Conservation (phyloP, 2,329 filamentous ascomycete genomes). For the Stylonectria norvegica region DNA sequence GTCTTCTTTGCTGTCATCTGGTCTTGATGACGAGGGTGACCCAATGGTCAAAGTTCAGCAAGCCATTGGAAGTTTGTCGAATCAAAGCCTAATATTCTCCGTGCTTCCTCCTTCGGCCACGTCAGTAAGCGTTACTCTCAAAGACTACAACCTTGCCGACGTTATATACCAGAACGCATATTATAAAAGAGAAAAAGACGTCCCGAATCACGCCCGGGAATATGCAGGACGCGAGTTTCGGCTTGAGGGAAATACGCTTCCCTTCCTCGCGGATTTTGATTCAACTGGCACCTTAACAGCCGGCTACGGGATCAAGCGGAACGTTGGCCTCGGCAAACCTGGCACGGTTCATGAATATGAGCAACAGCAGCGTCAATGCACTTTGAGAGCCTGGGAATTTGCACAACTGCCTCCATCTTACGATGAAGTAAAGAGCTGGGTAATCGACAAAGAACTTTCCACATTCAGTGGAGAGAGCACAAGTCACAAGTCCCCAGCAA, state of each 20-base stretch:
- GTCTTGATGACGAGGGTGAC: slow-evolving; percentile 4
- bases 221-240: slow-evolving; percentile 87
- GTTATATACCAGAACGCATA: slow-evolving; percentile 81
- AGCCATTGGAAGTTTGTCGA: slow-evolving; percentile 11
- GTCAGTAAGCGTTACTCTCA: slow-evolving; percentile 20
- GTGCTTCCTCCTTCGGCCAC: slow-evolving; percentile 26
- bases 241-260: slow-evolving; percentile 69
- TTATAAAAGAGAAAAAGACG: slow-evolving; percentile 80
- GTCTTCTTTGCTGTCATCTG: slow-evolving; percentile 15
- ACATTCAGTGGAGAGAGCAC: slow-evolving; percentile 4
- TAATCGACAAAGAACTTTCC: slow-evolving; percentile 37
- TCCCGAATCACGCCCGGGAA: slow-evolving; percentile 71
- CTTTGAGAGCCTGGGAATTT: slow-evolving; percentile 68
- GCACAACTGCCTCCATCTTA: slow-evolving; percentile 66
- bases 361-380: slow-evolving; percentile 50
- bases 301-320: slow-evolving; percentile 50
- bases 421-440: slow-evolving; percentile 68
- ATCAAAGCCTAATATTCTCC: slow-evolving; percentile 22
- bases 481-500: slow-evolving; percentile 12
- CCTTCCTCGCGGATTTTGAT: slow-evolving; percentile 79
- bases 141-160: slow-evolving; percentile 47
- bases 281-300: slow-evolving; percentile 53
- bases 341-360: slow-evolving; percentile 51
- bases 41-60: slow-evolving; percentile 12
- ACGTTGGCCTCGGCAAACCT: slow-evolving; percentile 46